Conservation (phyloP, 257 asterid species). For the Penstemon newberryi region DNA sequence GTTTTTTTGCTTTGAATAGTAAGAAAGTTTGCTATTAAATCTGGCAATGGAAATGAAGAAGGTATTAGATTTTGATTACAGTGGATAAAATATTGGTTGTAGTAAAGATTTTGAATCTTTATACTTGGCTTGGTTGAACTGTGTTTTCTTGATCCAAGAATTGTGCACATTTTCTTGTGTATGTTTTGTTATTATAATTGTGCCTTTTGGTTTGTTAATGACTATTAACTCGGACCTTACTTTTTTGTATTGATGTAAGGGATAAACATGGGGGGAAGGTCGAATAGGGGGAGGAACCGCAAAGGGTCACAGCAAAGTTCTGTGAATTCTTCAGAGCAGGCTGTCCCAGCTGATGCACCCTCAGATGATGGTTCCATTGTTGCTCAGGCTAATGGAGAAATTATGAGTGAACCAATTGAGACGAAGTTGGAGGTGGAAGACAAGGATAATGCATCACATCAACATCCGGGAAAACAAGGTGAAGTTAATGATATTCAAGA, state of each 20-base stretch:
- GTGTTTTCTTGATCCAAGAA: constrained; percentile 7
- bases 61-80: not conserved
- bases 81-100: constrained; percentile 7
- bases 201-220: not conserved
- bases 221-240: not conserved
- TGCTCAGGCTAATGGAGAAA: constrained; percentile 54
- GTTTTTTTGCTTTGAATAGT: not conserved
- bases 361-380: constrained; percentile 33
- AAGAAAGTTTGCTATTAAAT: not conserved
- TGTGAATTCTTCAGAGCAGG: constrained; percentile 32
- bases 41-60: not conserved
- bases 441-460: constrained; percentile 38
- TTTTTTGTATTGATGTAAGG: constrained; percentile 26
- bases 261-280: constrained; percentile 77
- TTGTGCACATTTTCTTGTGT: not conserved
- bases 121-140: not conserved
- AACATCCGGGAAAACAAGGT: constrained; percentile 54
- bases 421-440: constrained; percentile 45
- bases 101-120: not conserved
- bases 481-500: not conserved
- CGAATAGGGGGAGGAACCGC: constrained; percentile 75
- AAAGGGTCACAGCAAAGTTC: constrained; percentile 54
- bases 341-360: constrained; percentile 49
- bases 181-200: not conserved
- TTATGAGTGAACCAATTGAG: constrained; percentile 34